A percentile compares a stretch with the other conserved stretches of the same genome.
Conservation (phyloP, 306 rosid genomes). For the Lathyrus aphaca region DNA sequence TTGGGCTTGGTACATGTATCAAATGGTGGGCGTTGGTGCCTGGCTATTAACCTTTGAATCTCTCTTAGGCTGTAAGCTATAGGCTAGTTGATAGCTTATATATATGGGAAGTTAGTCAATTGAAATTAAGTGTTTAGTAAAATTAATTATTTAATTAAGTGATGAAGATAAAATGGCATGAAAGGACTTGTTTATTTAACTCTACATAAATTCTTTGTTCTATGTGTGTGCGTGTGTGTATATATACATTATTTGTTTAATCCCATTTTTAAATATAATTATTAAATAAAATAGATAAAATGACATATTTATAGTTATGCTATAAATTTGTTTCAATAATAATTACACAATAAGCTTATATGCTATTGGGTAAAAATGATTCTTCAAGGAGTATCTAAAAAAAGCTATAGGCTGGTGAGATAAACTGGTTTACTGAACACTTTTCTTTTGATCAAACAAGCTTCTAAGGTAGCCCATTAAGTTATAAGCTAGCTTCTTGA, state of each 20-base stretch:
- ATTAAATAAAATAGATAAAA: background rate
- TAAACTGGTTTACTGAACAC: background rate
- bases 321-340: background rate
- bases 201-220: background rate
- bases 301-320: background rate
- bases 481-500: conserved; percentile 1
- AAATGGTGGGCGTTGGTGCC: background rate
- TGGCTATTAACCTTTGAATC: background rate
- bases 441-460: background rate
- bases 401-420: background rate
- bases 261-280: background rate
- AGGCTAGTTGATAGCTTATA: background rate
- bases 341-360: background rate
- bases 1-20: background rate
- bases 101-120: background rate
- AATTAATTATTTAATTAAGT: background rate
- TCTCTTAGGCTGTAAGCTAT: background rate
- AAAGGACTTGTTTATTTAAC: background rate
- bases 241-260: background rate
- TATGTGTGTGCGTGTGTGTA: background rate
- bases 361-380: background rate
- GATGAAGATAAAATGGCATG: background rate
- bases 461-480: background rate
- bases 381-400: background rate
- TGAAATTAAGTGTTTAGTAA: background rate